Evolutionary conservation across 805 yeast species (phyloP).

Genomic region (Lachancea quebecensis): DNA sequence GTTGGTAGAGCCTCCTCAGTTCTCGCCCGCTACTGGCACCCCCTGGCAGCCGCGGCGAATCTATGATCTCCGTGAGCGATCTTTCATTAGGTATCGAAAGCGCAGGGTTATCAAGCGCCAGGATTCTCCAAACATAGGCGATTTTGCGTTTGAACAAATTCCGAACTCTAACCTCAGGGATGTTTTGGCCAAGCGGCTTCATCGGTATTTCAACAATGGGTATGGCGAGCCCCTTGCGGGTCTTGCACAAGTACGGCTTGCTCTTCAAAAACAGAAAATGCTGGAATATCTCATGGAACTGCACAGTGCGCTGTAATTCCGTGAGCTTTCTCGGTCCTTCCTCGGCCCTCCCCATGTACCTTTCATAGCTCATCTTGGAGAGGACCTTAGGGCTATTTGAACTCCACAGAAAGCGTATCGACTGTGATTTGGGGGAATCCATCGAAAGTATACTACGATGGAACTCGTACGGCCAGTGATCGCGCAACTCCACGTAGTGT

Average conservation of each 20-base stretch:
- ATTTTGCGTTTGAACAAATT: constrained; percentile 16
- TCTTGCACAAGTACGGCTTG: constrained; percentile 14
- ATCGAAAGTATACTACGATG: constrained; percentile 12
- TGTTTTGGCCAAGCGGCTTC: constrained; percentile 19
- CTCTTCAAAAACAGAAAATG: constrained; percentile 18
- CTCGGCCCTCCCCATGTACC: constrained; percentile 11
- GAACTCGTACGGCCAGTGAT: constrained; percentile 20
- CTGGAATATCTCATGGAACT: constrained; percentile 13
- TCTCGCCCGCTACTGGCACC: constrained; percentile 6
- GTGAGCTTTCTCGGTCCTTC: constrained; percentile 6
- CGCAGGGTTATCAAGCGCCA: constrained; percentile 17
- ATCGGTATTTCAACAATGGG: constrained; percentile 23
- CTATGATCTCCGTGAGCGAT: constrained; percentile 13
- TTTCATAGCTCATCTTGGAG: constrained; percentile 8
- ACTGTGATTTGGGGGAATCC: constrained; percentile 11
- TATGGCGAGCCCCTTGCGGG: constrained; percentile 12
- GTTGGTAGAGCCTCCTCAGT: constrained; percentile 14
- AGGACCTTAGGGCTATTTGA: constrained; percentile 9
- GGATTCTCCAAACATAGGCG: constrained; percentile 14
- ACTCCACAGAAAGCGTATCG: constrained; percentile 15
- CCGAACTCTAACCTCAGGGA: constrained; percentile 14
- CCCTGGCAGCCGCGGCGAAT: neutral
- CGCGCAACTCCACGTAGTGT: constrained; percentile 12
- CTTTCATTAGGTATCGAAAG: constrained; percentile 10
- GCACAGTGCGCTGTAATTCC: constrained; percentile 5